These are phyloP conservation scores for Phytophthora kernoviae DNA, from an alignment of 352 stramenopile genomes.

Conservation along the genomic window DNA sequence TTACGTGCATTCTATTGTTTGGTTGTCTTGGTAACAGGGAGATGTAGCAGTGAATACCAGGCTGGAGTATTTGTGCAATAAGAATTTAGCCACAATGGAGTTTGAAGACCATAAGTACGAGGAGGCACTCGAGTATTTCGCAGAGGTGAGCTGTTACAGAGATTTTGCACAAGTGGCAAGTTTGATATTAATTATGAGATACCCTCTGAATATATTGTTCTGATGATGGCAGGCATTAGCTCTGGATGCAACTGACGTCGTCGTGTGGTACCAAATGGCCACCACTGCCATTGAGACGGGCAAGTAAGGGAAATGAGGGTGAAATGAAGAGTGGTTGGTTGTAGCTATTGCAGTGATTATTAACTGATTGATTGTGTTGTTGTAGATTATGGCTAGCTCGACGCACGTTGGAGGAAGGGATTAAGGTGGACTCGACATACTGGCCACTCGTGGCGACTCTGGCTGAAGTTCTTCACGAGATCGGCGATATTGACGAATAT, in stretches of 20 bases:
- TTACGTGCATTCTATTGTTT: neutral
- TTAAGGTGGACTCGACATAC: conserved; percentile 61
- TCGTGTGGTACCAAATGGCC: conserved; percentile 79
- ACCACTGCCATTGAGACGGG: conserved; percentile 61
- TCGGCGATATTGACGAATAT: conserved; percentile 61
- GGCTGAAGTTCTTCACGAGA: conserved; percentile 58
- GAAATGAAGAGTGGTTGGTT: no score
- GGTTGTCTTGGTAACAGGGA: conserved; percentile 9
- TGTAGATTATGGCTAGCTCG: conserved; percentile 65
- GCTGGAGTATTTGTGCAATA: conserved; percentile 73
- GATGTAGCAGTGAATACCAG: conserved; percentile 37
- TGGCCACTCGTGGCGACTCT: conserved; percentile 66
- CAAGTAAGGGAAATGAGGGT: conserved; percentile 28
- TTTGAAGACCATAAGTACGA: conserved; percentile 48
- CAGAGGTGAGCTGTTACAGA: conserved; percentile 25
- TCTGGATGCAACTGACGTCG: conserved; percentile 71
- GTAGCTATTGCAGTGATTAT: neutral
- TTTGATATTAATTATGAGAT: neutral
- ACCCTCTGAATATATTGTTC: neutral
- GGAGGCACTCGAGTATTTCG: conserved; percentile 51
- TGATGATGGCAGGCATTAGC: conserved; percentile 40
- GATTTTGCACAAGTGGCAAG: neutral
- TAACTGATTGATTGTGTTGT: neutral
- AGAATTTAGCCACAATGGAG: conserved; percentile 69
- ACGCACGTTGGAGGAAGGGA: conserved; percentile 58